Evolutionary conservation across 2,329 filamentous ascomycete genomes (phyloP).

Genomic region (Ophiostoma pallidulum): DNA sequence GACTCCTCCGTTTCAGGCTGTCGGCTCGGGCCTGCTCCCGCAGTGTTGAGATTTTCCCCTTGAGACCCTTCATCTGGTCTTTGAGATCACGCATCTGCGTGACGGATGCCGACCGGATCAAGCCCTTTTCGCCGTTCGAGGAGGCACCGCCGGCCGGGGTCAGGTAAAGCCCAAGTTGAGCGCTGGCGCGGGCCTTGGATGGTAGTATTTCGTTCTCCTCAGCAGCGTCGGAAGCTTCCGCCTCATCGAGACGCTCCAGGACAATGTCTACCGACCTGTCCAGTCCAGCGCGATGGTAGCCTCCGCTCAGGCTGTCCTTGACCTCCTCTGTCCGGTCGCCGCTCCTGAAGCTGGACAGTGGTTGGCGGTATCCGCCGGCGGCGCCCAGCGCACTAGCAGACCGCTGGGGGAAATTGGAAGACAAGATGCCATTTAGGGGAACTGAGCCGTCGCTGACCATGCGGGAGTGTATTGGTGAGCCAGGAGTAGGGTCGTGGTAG

Average conservation of each 20-base stretch:
- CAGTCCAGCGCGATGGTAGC: constrained; percentile 23
- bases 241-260: constrained; percentile 46
- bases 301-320: constrained; percentile 24
- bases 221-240: constrained; percentile 34
- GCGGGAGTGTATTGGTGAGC: constrained; percentile 43
- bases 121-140: constrained; percentile 30
- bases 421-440: not conserved
- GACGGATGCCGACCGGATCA: constrained; percentile 61
- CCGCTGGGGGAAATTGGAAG: constrained; percentile 39
- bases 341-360: constrained; percentile 34
- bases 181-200: constrained; percentile 20
- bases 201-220: constrained; percentile 13
- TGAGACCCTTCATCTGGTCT: constrained; percentile 76
- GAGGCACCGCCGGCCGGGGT: constrained; percentile 37
- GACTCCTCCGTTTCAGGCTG: constrained; percentile 64
- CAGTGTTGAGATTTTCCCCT: constrained; percentile 72
- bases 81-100: constrained; percentile 64
- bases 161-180: constrained; percentile 29
- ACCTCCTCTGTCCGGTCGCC: constrained; percentile 32
- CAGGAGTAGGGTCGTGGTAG: constrained; percentile 18
- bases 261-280: constrained; percentile 28
- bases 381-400: constrained; percentile 56
- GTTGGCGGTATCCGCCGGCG: constrained; percentile 48
- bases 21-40: constrained; percentile 73
- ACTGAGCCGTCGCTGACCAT: constrained; percentile 44